A percentile compares a stretch with the other conserved stretches of the same genome.
phyloP scores from a whole-genome alignment of 2,329 filamentous ascomycete species.

The Basipetospora chlamydospora region DNA sequence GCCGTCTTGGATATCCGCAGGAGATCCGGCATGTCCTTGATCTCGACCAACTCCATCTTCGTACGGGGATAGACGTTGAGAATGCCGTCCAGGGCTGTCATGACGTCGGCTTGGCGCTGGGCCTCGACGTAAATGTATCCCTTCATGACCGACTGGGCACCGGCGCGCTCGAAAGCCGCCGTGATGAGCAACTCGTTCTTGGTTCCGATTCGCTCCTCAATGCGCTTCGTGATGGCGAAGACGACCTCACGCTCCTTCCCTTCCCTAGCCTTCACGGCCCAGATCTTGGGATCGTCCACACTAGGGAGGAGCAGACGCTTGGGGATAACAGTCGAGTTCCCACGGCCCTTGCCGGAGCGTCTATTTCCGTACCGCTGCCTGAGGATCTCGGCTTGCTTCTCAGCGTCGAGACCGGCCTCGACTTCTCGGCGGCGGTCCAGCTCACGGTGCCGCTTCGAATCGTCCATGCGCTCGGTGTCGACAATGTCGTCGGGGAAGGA shows the following conservation, averaged over 20 bases:
- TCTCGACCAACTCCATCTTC: constrained; percentile 77
- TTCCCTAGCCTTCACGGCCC: constrained; percentile 83
- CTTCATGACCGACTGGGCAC: constrained; percentile 65
- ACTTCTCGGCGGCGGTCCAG: constrained; percentile 84
- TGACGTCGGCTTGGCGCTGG: constrained; percentile 70
- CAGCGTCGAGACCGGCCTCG: constrained; percentile 77
- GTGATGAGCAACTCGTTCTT: constrained; percentile 75
- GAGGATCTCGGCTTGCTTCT: constrained; percentile 78
- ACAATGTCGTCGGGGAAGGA: constrained; percentile 82
- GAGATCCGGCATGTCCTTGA: constrained; percentile 97
- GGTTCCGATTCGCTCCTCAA: constrained; percentile 64
- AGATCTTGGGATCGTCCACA: constrained; percentile 91
- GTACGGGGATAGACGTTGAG: constrained; percentile 80
- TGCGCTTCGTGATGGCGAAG: constrained; percentile 73
- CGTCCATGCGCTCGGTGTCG: constrained; percentile 65
- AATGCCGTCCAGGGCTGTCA: constrained; percentile 68
- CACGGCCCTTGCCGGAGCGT: constrained; percentile 46
- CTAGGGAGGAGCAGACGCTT: constrained; percentile 79
- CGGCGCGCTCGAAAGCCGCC: constrained; percentile 80
- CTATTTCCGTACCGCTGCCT: constrained; percentile 79
- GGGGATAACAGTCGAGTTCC: constrained; percentile 64
- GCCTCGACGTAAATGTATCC: constrained; percentile 95
- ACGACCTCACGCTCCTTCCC: constrained; percentile 92
- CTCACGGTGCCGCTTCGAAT: constrained; percentile 86
- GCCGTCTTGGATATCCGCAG: constrained; percentile 79